Evolutionary conservation across 768 basidiomycete species (phyloP).

Genomic region (Trametes punicea): DNA sequence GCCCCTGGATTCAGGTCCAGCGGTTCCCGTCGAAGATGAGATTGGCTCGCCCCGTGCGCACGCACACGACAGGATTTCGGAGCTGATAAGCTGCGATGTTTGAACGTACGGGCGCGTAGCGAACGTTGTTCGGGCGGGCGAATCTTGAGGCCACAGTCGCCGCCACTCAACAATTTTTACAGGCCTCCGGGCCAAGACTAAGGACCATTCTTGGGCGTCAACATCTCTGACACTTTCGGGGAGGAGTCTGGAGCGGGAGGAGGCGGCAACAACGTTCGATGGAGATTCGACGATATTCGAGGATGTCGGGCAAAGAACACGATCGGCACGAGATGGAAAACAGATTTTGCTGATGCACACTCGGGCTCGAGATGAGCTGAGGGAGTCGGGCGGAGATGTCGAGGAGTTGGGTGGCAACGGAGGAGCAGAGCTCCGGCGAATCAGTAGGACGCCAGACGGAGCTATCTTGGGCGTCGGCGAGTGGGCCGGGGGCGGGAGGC

Average conservation of each 20-base stretch:
- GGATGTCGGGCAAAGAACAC: not conserved
- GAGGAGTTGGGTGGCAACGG: not conserved
- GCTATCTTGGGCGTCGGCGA: not conserved
- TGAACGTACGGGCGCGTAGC: not conserved
- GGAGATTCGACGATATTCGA: not conserved
- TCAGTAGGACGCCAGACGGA: no score
- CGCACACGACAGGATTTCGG: not conserved
- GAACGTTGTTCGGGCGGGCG: conserved; percentile 15
- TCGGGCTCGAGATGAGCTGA: not conserved
- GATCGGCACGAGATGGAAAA: not conserved
- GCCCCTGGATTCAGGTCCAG: conserved; percentile 2
- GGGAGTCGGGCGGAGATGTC: not conserved
- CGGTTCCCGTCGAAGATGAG: no score
- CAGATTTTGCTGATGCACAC: not conserved
- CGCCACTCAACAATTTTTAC: not conserved
- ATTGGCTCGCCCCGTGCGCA: not conserved
- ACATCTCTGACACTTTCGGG: no score
- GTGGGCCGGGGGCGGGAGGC: not conserved
- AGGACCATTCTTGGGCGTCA: no score
- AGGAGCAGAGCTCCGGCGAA: not conserved
- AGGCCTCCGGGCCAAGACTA: not conserved
- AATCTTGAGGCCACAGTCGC: not conserved
- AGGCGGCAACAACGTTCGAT: not conserved
- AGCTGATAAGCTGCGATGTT: not conserved
- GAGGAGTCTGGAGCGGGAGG: no score